Evolutionary conservation across 192 early-diverging fungal species (phyloP).

Genomic region (Tieghemiomyces parasiticus): DNA sequence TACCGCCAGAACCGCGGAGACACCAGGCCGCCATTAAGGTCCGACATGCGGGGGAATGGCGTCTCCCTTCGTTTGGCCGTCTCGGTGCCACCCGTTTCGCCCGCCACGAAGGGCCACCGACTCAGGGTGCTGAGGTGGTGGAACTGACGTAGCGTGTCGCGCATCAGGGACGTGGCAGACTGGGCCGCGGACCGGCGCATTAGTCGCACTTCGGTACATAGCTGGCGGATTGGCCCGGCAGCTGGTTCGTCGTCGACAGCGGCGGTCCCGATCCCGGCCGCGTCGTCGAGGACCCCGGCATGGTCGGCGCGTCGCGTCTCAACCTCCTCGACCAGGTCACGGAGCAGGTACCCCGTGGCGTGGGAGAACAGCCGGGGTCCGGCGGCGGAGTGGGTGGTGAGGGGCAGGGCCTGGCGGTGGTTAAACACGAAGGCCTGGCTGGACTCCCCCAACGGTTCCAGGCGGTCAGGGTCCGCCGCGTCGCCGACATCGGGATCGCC

Average conservation of each 20-base stretch:
- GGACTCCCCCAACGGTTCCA: not conserved
- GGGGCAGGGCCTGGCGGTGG: slow-evolving; percentile 8
- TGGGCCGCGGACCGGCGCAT: slow-evolving; percentile 2
- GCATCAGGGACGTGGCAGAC: not conserved
- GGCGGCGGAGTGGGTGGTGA: not conserved
- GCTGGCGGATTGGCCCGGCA: not conserved
- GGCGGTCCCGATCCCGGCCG: not conserved
- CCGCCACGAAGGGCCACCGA: not conserved
- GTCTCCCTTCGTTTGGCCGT: not conserved
- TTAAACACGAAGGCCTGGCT: slow-evolving; percentile 8
- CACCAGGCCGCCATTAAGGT: not conserved
- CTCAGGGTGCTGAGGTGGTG: not conserved
- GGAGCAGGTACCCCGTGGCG: slow-evolving; percentile 5
- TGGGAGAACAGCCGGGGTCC: not conserved
- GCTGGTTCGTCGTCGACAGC: not conserved
- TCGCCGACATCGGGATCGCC: not conserved
- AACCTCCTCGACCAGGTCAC: not conserved
- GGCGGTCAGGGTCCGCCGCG: not conserved
- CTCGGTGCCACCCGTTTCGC: not conserved
- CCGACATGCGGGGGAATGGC: not conserved
- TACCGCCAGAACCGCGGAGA: not conserved
- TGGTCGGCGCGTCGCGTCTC: no score
- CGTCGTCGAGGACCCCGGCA: not conserved
- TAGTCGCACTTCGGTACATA: slow-evolving; percentile 6
- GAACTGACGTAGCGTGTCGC: slow-evolving; percentile 6